These are phyloP conservation scores for Lactarius sp. DNA, from an alignment of 768 basidiomycete genomes.

Conservation along the genomic window DNA sequence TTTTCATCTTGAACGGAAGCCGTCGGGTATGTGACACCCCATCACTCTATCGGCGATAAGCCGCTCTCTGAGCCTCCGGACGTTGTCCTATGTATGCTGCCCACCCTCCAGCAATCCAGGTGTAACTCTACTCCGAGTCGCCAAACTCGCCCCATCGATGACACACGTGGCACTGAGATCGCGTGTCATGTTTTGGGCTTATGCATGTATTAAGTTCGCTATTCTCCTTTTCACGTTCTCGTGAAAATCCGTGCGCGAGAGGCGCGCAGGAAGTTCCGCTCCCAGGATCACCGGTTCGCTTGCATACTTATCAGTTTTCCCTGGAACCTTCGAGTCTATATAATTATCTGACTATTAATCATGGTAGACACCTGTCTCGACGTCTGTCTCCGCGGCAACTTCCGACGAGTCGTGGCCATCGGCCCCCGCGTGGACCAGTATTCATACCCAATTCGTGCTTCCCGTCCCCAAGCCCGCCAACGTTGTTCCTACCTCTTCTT, in stretches of 20 bases:
- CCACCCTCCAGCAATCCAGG: not conserved
- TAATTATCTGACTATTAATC: not conserved
- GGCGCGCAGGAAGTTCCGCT: not conserved
- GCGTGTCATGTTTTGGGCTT: not conserved
- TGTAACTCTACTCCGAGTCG: not conserved
- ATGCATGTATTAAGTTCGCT: not conserved
- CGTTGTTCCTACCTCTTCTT: not conserved
- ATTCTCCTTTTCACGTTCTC: not conserved
- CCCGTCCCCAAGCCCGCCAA: not conserved
- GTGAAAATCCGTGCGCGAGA: not conserved
- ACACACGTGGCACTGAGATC: not conserved
- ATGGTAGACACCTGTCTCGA: slow-evolving; percentile 36
- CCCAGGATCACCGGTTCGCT: not conserved
- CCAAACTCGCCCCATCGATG: not conserved
- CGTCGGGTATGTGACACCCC: not conserved
- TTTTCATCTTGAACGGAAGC: not conserved
- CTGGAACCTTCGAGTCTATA: not conserved
- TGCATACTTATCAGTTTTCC: not conserved
- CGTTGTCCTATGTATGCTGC: not conserved
- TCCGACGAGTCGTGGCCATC: slow-evolving; percentile 41
- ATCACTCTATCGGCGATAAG: not conserved
- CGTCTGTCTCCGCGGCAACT: slow-evolving; percentile 38
- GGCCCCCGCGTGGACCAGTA: slow-evolving; percentile 21
- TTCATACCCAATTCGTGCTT: slow-evolving; percentile 11
- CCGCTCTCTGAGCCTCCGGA: not conserved